Percentiles rank a stretch among this genome's conserved stretches.
Conservation (phyloP, 345 rosid species). For the Atalantia buxifolia region DNA sequence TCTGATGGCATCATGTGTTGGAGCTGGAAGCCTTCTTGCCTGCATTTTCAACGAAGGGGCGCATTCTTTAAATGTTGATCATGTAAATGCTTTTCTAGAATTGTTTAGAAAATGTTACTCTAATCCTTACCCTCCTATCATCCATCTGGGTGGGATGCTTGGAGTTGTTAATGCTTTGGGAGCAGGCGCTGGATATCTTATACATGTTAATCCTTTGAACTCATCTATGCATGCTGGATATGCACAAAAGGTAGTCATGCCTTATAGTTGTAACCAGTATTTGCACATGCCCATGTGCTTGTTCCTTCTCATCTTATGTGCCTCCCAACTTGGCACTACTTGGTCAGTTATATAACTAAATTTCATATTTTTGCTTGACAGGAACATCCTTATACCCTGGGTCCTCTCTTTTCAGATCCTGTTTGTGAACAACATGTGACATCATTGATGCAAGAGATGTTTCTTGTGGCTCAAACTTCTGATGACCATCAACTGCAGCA, state of each 20-base stretch:
- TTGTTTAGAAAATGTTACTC: slow-evolving; percentile 74
- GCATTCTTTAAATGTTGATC: slow-evolving; percentile 54
- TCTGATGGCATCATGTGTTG: slow-evolving; percentile 75
- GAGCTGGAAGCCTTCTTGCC: slow-evolving; percentile 77
- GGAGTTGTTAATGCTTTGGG: slow-evolving; percentile 84
- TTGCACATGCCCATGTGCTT: not conserved
- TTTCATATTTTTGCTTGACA: slow-evolving; percentile 35
- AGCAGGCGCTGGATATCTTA: slow-evolving; percentile 74
- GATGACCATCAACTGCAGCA: slow-evolving; percentile 66
- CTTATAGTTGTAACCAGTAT: slow-evolving; percentile 2
- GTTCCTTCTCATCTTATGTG: not conserved
- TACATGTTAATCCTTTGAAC: slow-evolving; percentile 39
- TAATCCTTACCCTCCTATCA: slow-evolving; percentile 49
- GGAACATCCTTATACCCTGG: slow-evolving; percentile 54
- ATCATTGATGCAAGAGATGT: slow-evolving; percentile 72
- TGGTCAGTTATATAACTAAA: slow-evolving; percentile 7
- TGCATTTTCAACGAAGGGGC: slow-evolving; percentile 68
- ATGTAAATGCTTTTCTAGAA: slow-evolving; percentile 52
- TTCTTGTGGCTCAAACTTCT: slow-evolving; percentile 73
- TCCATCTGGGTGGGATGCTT: slow-evolving; percentile 83
- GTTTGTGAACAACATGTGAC: slow-evolving; percentile 50
- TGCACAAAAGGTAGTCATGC: slow-evolving; percentile 47
- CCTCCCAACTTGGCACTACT: not conserved
- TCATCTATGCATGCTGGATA: slow-evolving; percentile 27
- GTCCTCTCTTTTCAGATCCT: slow-evolving; percentile 58